A percentile compares a stretch with the other conserved stretches of the same genome.
Evolutionary conservation across 768 basidiomycete species (phyloP).

Genomic region (Brasilioporus rufonigricans): DNA sequence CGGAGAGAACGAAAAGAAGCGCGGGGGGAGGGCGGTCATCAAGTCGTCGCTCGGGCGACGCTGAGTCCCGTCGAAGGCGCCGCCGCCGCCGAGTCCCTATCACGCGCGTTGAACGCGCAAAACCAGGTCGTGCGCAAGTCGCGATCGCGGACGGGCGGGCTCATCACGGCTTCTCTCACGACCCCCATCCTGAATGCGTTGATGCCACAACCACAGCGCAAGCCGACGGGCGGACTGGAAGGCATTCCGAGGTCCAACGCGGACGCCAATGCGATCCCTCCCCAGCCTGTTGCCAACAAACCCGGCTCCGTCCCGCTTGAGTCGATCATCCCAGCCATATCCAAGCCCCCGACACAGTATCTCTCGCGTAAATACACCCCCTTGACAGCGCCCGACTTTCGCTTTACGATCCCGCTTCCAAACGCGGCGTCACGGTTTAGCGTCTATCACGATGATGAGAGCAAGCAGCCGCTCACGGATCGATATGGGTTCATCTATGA

Average conservation of each 20-base stretch:
- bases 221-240: slow-evolving; percentile 31
- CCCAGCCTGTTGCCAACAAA: slow-evolving; percentile 29
- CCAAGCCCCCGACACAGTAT: slow-evolving; percentile 84
- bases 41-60: slow-evolving; percentile 40
- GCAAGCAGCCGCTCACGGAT: slow-evolving; percentile 68
- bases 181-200: slow-evolving; percentile 64
- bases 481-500: slow-evolving; percentile 92
- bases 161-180: slow-evolving; percentile 41
- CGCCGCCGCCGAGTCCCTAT: slow-evolving; percentile 47
- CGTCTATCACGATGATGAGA: slow-evolving; percentile 48
- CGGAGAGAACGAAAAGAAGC: slow-evolving; percentile 38
- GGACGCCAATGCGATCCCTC: slow-evolving; percentile 12
- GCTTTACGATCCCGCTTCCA: slow-evolving; percentile 61
- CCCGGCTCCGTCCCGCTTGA: slow-evolving; percentile 63
- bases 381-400: slow-evolving; percentile 71
- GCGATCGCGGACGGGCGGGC: slow-evolving; percentile 36
- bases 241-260: slow-evolving; percentile 10
- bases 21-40: slow-evolving; percentile 26
- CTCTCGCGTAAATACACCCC: slow-evolving; percentile 73
- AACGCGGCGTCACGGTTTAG: slow-evolving; percentile 56
- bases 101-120: slow-evolving; percentile 43
- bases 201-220: slow-evolving; percentile 50
- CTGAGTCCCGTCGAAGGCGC: slow-evolving; percentile 40
- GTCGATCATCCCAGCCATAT: slow-evolving; percentile 75
- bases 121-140: slow-evolving; percentile 33